Percentiles rank a stretch among this genome's conserved stretches.
phyloP scores from a whole-genome alignment of 75 land plant genomes.

The Chamaecyparis obtusa region DNA sequence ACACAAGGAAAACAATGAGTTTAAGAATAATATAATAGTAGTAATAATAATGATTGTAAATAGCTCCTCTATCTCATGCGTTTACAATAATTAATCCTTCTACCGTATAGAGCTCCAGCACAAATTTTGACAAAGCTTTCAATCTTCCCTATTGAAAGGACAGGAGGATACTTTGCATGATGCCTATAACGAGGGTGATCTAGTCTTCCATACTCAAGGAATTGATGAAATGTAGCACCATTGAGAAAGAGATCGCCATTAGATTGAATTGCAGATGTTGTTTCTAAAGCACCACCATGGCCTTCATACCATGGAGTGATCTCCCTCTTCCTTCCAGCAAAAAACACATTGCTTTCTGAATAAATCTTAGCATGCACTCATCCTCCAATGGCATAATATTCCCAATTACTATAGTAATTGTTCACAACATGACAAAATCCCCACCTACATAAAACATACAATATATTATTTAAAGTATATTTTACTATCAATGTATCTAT shows the following conservation, averaged over 20 bases:
- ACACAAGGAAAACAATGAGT: too few species aligned
- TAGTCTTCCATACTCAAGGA: not conserved
- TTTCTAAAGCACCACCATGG: not conserved
- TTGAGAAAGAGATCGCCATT: not conserved
- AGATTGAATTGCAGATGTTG: not conserved
- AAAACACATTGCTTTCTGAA: conserved; percentile 40
- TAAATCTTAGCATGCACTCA: conserved; percentile 26
- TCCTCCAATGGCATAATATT: conserved; percentile 46
- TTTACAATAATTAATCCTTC: too few species aligned
- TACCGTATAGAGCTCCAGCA: too few species aligned
- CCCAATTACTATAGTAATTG: conserved; percentile 46
- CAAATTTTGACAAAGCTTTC: too few species aligned
- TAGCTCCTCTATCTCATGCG: too few species aligned
- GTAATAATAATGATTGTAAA: too few species aligned
- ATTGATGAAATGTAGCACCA: not conserved
- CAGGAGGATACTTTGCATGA: too few species aligned
- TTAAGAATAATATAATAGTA: too few species aligned
- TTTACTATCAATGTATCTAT: too few species aligned
- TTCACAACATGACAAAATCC: conserved; percentile 47
- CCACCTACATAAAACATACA: conserved; percentile 22
- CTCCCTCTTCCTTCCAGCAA: conserved; percentile 8
- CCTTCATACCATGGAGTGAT: not conserved
- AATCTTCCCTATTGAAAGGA: too few species aligned
- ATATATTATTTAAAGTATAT: too few species aligned
- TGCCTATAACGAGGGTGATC: too few species aligned